Conservation (phyloP, 208 protist genomes). For the Trypanosoma vivax region DNA sequence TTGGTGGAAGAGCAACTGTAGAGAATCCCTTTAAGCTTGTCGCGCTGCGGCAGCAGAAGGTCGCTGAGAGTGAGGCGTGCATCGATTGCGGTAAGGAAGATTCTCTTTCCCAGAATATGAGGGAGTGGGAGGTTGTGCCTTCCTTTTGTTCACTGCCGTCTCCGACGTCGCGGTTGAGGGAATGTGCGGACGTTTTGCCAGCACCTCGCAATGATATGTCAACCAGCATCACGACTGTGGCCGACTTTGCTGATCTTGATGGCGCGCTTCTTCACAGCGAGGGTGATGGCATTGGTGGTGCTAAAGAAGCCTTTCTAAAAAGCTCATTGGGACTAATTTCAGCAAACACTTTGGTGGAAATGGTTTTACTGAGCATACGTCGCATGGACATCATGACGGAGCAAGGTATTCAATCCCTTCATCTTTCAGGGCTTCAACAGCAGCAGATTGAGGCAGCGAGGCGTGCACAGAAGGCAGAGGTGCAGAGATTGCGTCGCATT, state of each 20-base stretch:
- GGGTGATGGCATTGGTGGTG: slow-evolving; percentile 12
- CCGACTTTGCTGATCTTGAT: slow-evolving; percentile 3
- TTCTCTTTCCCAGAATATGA: not conserved
- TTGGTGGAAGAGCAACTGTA: slow-evolving; percentile 14
- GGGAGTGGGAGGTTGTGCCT: slow-evolving; percentile 6
- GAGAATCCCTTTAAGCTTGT: slow-evolving; percentile 13
- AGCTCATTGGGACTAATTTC: slow-evolving; percentile 50
- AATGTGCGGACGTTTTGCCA: slow-evolving; percentile 12
- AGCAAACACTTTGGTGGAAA: slow-evolving; percentile 47
- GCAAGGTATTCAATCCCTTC: slow-evolving; percentile 35
- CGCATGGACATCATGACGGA: slow-evolving; percentile 32
- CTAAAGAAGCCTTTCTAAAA: slow-evolving; percentile 26
- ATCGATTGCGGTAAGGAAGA: not conserved
- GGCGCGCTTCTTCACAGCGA: slow-evolving; percentile 19
- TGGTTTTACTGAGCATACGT: slow-evolving; percentile 58
- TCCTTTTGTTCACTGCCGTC: too few species aligned
- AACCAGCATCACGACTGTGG: not conserved
- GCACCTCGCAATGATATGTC: slow-evolving; percentile 13
- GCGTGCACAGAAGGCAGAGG: slow-evolving; percentile 57
- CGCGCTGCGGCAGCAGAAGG: not conserved
- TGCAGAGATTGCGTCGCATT: slow-evolving; percentile 48
- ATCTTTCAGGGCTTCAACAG: slow-evolving; percentile 42
- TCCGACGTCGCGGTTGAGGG: slow-evolving; percentile 9
- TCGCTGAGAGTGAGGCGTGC: not conserved
- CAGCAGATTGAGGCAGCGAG: slow-evolving; percentile 62